Base-by-base conservation (phyloP, 306 rosid species). In the Casuarina equisetifolia region DNA sequence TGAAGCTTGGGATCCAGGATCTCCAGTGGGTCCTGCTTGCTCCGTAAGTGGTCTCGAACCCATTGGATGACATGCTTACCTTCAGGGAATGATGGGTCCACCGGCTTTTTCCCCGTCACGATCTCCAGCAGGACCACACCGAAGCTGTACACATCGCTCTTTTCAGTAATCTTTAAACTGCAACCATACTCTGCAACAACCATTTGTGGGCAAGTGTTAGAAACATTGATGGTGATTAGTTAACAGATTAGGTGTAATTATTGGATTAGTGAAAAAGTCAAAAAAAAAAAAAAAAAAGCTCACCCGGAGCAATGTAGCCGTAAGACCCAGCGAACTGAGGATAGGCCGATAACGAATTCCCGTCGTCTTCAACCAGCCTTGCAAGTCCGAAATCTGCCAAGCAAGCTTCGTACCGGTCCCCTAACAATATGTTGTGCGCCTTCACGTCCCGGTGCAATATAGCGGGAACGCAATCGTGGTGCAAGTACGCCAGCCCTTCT, bases 301-400 rank as follows among this genome's bases (percentile, higher is more conserved):
- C 64, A 90, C 98, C 99, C 0, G 99, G 99, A 53, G 99, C 97
- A 87, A 95, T 84, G 81, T 95, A 95, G 85, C 99, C 99, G 77
- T 90, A 95, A 19, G 99, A 92, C 4, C 99, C 99, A 0, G 99
- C 97, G 55, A 95, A 88, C 62, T 92, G 93, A 4, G 94, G 97
- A 76, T 85, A 86, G 15, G 86, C 80, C 0, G 93, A 82, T 70
- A 91, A 91, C 2, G 97, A 84, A 73, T 84, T 80, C 38, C 66
- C 82, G 71, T 84, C 85, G 1, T 90, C 97, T 62, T 95, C 98
- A 1, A 92, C 90, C 78, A 92, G 76, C 25, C 93, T 82, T 11
- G 98, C 98, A 16, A 95, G 84, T 38, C 98, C 98, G 46, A 95
- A 95, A 77, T 95, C 98, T 4, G 98, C 98, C 84, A 95, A 82